A percentile compares a stretch with the other conserved stretches of the same genome.
These are phyloP conservation scores for Exobasidium rhododendri DNA, from an alignment of 1,284 basidiomycete genomes.

Conservation along the genomic window DNA sequence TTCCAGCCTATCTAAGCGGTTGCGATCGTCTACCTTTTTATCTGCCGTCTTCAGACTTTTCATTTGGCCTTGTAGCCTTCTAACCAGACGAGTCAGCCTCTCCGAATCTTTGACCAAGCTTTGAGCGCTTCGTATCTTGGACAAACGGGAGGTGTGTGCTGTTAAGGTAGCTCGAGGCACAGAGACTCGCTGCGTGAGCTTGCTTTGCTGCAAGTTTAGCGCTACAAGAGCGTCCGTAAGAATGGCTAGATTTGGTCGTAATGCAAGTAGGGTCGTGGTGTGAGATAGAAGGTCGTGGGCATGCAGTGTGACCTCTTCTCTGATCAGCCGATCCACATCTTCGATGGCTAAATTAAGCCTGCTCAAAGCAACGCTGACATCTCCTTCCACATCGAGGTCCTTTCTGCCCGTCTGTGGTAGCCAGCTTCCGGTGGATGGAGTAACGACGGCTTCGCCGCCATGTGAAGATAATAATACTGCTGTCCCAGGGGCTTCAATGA, in stretches of 20 bases:
- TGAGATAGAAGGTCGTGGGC: slow-evolving; percentile 16
- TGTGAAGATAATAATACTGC: neutral
- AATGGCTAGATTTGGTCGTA: neutral
- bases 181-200: neutral
- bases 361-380: slow-evolving; percentile 30
- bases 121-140: slow-evolving; percentile 15
- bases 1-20: neutral
- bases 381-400: slow-evolving; percentile 19
- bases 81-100: slow-evolving; percentile 23
- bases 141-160: neutral
- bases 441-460: neutral
- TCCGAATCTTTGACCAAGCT: slow-evolving; percentile 22
- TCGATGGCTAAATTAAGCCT: slow-evolving; percentile 35
- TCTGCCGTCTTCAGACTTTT: slow-evolving; percentile 19
- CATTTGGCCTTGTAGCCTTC: slow-evolving; percentile 35
- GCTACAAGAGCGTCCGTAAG: neutral
- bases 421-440: neutral
- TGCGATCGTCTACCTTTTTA: slow-evolving; percentile 8
- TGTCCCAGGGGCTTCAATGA: slow-evolving; percentile 7
- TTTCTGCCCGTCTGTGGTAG: slow-evolving; percentile 1
- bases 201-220: neutral
- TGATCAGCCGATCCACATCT: slow-evolving; percentile 26
- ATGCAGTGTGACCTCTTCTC: slow-evolving; percentile 21
- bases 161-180: neutral
- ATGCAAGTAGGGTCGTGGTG: slow-evolving; percentile 5